phyloP scores from a whole-genome alignment of 148 eudicot species.

The Mesembryanthemum crystallinum region DNA sequence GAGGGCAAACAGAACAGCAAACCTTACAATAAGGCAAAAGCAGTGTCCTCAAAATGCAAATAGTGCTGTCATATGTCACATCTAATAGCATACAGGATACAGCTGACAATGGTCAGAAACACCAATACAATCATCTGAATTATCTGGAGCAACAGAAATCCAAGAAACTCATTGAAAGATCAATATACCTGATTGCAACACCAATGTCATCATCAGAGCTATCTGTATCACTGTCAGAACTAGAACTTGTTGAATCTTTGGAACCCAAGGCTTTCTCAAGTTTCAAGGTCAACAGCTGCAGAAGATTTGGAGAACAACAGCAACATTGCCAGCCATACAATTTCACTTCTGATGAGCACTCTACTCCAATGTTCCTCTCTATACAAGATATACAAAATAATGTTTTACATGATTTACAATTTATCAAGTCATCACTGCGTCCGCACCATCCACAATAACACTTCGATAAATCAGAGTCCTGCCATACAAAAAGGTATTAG shows the following conservation, averaged over 20 bases:
- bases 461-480: conserved; percentile 55
- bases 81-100: neutral
- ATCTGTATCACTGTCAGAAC: conserved; percentile 75
- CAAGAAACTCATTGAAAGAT: neutral
- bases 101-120: too few relatives aligned
- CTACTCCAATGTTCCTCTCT: conserved; percentile 64
- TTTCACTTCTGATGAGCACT: conserved; percentile 37
- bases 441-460: conserved; percentile 82
- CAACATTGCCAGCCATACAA: conserved; percentile 68
- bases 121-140: too few relatives aligned
- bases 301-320: conserved; percentile 58
- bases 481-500: conserved; percentile 20
- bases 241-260: conserved; percentile 38
- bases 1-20: neutral
- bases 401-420: conserved; percentile 60
- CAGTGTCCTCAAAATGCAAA: neutral
- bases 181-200: conserved; percentile 52
- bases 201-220: conserved; percentile 51
- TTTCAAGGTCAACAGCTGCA: conserved; percentile 50
- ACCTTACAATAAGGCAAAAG: neutral
- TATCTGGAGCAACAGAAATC: neutral
- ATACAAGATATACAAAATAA: conserved; percentile 58
- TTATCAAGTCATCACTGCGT: conserved; percentile 43
- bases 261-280: conserved; percentile 53
- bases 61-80: neutral